phyloP scores from a whole-genome alignment of 2,329 filamentous ascomycete genomes.

The Phaeoacremonium minimum region DNA sequence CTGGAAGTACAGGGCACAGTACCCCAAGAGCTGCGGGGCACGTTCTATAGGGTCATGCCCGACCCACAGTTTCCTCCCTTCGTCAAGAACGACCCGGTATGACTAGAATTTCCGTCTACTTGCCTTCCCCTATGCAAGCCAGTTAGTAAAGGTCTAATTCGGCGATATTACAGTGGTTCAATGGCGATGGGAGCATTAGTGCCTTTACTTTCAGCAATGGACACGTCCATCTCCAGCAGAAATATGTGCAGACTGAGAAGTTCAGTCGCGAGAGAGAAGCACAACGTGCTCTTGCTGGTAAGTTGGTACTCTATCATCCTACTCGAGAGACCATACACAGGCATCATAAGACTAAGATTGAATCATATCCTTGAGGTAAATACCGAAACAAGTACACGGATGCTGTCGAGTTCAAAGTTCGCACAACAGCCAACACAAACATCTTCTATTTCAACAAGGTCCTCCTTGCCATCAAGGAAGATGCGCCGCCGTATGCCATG shows the following conservation, averaged over 20 bases:
- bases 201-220: slow-evolving; percentile 30
- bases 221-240: slow-evolving; percentile 24
- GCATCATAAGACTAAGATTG: no score
- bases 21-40: slow-evolving; percentile 18
- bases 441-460: slow-evolving; percentile 42
- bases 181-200: slow-evolving; percentile 33
- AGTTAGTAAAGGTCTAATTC: not conserved
- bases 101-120: no score
- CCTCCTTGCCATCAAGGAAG: slow-evolving; percentile 44
- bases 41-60: slow-evolving; percentile 26
- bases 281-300: slow-evolving; percentile 21
- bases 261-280: slow-evolving; percentile 30
- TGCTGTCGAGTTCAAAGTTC: slow-evolving; percentile 23
- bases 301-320: no score
- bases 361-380: no score
- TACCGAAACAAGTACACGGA: slow-evolving; percentile 35
- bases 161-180: slow-evolving; percentile 20
- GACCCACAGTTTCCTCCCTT: slow-evolving; percentile 23
- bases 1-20: slow-evolving; percentile 16
- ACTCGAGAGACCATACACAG: no score
- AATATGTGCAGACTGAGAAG: slow-evolving; percentile 34
- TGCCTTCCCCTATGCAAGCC: no score
- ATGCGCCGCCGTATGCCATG: slow-evolving; percentile 33
- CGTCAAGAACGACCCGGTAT: slow-evolving; percentile 18
- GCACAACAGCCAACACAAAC: slow-evolving; percentile 44